Evolutionary conservation across 208 protist genomes (phyloP), one percentile per base, ranked within the genome.

Genomic region (Porcisia hertigi): DNA sequence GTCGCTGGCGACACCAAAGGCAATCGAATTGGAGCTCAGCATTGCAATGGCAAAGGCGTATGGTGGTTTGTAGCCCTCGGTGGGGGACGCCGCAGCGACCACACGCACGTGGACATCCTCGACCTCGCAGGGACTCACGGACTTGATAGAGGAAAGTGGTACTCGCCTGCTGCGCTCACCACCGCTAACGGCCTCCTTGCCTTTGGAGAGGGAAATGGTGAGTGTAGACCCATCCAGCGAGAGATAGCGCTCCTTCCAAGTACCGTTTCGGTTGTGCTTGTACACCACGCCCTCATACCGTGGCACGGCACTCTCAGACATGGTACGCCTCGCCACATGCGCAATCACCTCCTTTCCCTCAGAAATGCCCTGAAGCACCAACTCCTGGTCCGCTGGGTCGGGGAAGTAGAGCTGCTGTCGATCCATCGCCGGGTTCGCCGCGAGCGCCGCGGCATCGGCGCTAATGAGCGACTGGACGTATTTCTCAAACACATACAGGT

Each of bases 211-310:
- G 0, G 89, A 92, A 55, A 96, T 92, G 36, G 93, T 90, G 2
- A 98, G 87, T n/a, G 86, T 84, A 39, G 81, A 81, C 53, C 89
- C 82, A 5, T 78, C 81, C 2, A 96, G 71, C 43, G 84, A 70
- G 5, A 94, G 78, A 71, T 95, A 90, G 16, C 92, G 90, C 69
- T 96, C 90, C 81, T 96, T 96, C 92, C 92, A 96, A 1, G 85
- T 74, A n/a, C 88, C 86, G 53, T 86, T 90, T n/a, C 59, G 77
- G 57, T 75, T 87, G 69, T 88, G 86, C 80, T 97, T 97, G 80
- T 92, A 94, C n/a, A 97, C 86, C 4, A 88, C 81, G 9, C 93
- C 88, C 71, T 97, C 91, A 71, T 90, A 92, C 1, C 80, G 87
- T 4, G 83, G 78, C 30, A 69, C 62, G 45, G 47, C 65, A 54